Base-by-base conservation (phyloP, 345 rosid genomes). In the Aurinia saxatilis region DNA sequence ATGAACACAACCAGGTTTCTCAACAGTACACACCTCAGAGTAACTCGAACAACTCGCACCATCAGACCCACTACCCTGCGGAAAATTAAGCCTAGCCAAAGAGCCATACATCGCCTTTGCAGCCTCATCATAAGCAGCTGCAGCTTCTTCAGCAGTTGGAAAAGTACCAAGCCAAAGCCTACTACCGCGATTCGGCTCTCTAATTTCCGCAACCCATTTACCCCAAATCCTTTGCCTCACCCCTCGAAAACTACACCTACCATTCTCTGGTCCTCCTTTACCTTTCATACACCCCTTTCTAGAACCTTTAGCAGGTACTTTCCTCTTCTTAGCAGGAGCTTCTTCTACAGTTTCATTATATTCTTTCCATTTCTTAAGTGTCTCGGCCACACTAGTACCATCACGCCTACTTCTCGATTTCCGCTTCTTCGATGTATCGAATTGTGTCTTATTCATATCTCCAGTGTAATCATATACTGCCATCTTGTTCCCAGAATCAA, bases 191-290 rank as follows among this genome's bases (percentile, higher is more conserved):
- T 81, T 77, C 0, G 98, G 98, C 13, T 88, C 88, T 44, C 98
- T 75, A 39, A 91, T 91, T 76, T 88, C 96, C 0, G 97, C 93
- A 17, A 87, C 96, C 96, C 97, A 90, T 73, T 84, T 87, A 1
- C 97, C 97, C 97, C 97, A 90, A 14, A 84, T 72, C 72, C 98
- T 73, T 65, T 91, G 98, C 69, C 98, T 78, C 12, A 88, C 96
- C 0, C 98, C 98, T 62, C 98, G 72, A 37, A 78, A 91, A 14
- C 59, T 75, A 47, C 84, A 85, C 3, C 8, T 7, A 2, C 73
- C 48, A 30, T 90, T 90, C 56, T 87, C 91, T 0, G 97, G 96
- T 3, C 98, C 96, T 27, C 96, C 96, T 76, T 91, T 91, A 0
- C 98, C 98, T 60, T 84, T 91, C 98, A 91, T 91, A 57, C 98